phyloP scores from a whole-genome alignment of 805 yeast species.

The Suhomyces canberraensis region DNA sequence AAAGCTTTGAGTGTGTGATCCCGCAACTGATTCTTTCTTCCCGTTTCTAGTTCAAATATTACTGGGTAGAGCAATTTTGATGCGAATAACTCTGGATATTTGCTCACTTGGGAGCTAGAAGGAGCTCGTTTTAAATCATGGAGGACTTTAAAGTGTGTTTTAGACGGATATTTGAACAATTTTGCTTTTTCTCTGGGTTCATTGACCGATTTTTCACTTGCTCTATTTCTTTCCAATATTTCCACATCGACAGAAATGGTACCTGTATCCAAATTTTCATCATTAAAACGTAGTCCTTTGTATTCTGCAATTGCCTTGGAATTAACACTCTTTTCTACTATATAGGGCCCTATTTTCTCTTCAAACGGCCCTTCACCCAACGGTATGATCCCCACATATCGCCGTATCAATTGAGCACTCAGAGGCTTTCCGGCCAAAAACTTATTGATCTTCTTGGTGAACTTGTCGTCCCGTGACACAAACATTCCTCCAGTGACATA shows the following conservation, averaged over 20 bases:
- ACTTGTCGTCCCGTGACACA: conserved; percentile 17
- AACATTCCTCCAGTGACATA: conserved; percentile 24
- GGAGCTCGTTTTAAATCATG: conserved; percentile 8
- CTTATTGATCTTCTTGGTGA: conserved; percentile 11
- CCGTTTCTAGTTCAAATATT: conserved; percentile 18
- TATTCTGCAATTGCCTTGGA: too few relatives aligned
- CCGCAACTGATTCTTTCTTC: conserved; percentile 25
- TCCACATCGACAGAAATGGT: background rate
- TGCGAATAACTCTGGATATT: conserved; percentile 14
- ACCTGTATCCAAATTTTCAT: background rate
- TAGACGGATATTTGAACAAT: conserved; percentile 6
- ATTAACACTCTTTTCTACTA: background rate
- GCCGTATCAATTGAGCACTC: conserved; percentile 7
- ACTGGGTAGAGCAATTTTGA: conserved; percentile 15
- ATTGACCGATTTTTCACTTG: background rate
- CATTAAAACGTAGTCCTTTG: background rate
- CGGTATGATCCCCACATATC: conserved; percentile 18
- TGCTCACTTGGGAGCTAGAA: background rate
- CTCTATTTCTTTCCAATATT: background rate
- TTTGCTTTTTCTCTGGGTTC: background rate
- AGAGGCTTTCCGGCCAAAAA: conserved; percentile 7
- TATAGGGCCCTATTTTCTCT: conserved; percentile 2
- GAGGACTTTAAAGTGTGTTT: conserved; percentile 17
- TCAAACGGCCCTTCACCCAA: background rate
- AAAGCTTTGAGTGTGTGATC: conserved; percentile 21